Base-by-base conservation (phyloP, 192 early-diverging fungal genomes). In the Umbelopsis vinacea region DNA sequence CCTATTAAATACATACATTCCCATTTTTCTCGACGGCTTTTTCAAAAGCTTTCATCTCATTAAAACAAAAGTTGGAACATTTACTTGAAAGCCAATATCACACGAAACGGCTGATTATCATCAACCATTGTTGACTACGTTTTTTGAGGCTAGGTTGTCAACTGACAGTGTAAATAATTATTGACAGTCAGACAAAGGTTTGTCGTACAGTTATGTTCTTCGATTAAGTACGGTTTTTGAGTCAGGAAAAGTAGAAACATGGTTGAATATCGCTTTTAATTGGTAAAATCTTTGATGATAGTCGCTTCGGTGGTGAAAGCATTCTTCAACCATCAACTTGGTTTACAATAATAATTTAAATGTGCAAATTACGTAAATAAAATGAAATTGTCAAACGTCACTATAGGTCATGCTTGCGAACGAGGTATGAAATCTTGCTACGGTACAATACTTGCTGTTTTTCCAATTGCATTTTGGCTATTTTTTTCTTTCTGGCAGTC, bases 31-130 rank as follows among this genome's bases (percentile, higher is more conserved):
- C 57, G 57, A 35, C 17, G 35, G 33, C 57, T 29, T 19, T 29
- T 50, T 50, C 17, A 26, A 37, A 37, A 63, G 57, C 57, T 63
- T 37, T 35, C 57, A 63, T 63, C 24, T 63, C 23, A 63, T 63
- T 17, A 63, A 54, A 63, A 63, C 6, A 22, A 57, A 37, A 37
- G 33, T 37, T 63, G 33, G 57, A 35, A 14, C 12, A 63, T 35
- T 35, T 15, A 23, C 2, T 10, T 15, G 11, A 0, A 14, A 29
- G 15, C 14, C 6, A 26, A 57, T 15, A 11, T 21, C 54, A 24
- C 11, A 29, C 23, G 26, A 57, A n/a, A 12, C 8, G 1, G 22
- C 52, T 14, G 23, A 23, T 14, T 11, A 29, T 24, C 24, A 29
- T 29, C 29, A 29, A 29, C 1, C 29, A 29, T 29, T 29, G 29